Conservation (phyloP, 306 rosid species). For the Sicyos edulis region DNA sequence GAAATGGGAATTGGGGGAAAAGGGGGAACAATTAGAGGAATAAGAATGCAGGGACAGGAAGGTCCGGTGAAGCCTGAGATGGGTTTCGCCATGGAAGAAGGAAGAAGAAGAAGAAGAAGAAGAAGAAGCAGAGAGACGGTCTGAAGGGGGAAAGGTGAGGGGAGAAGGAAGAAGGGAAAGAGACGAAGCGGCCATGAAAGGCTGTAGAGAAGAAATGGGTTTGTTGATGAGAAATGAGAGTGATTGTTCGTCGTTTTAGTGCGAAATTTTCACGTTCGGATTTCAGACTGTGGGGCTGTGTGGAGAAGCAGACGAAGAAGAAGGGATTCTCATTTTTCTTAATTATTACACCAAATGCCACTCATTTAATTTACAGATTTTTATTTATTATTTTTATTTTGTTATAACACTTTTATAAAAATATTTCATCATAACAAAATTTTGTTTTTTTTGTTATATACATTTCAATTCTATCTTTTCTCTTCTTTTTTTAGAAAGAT, state of each 20-base stretch:
- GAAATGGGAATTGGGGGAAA: slow-evolving; percentile 25
- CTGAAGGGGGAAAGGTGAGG: slow-evolving; percentile 27
- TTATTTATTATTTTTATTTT: no score
- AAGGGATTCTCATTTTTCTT: background rate
- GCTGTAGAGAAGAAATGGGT: background rate
- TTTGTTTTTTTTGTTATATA: no score
- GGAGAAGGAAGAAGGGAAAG: slow-evolving; percentile 45
- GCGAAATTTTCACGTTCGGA: background rate
- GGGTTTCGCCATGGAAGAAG: slow-evolving; percentile 39
- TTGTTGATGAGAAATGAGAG: slow-evolving; percentile 5
- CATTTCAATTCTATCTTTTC: no score
- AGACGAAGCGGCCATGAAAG: slow-evolving; percentile 55
- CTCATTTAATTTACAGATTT: background rate
- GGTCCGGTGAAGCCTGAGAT: slow-evolving; percentile 38
- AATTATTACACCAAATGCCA: background rate
- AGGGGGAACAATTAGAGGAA: slow-evolving; percentile 23
- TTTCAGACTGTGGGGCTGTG: background rate
- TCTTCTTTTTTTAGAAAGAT: no score
- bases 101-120: slow-evolving; percentile 31
- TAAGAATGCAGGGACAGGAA: slow-evolving; percentile 34
- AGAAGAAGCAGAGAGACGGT: slow-evolving; percentile 19
- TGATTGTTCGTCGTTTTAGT: slow-evolving; percentile 24
- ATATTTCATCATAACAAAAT: no score
- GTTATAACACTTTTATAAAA: no score
- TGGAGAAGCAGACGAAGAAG: background rate